These are phyloP conservation scores for Candida berthetii DNA, from an alignment of 805 yeast genomes.

Conservation along the genomic window DNA sequence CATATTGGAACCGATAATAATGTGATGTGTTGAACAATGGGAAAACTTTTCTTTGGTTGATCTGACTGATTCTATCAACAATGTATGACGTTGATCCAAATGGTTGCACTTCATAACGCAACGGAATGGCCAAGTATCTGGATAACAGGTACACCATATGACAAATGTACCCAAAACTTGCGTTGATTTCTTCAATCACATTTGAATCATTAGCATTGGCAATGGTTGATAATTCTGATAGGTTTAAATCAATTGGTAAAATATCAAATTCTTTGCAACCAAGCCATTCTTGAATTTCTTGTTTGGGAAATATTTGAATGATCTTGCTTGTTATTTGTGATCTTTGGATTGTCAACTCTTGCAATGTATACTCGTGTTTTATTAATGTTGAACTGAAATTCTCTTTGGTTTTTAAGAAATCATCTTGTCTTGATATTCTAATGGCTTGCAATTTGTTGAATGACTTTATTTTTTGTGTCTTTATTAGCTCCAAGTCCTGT, in stretches of 20 bases:
- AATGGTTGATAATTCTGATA: constrained; percentile 7
- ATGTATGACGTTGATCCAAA: constrained; percentile 35
- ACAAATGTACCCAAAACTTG: constrained; percentile 28
- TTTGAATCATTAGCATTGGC: constrained; percentile 9
- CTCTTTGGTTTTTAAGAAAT: constrained; percentile 5
- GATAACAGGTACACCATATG: constrained; percentile 26
- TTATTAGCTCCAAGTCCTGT: constrained; percentile 6
- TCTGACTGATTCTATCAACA: constrained; percentile 28
- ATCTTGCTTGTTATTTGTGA: constrained; percentile 16
- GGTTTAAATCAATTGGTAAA: constrained; percentile 11
- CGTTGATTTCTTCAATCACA: constrained; percentile 20
- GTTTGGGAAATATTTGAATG: constrained; percentile 25
- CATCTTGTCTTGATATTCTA: background rate
- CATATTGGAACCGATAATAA: constrained; percentile 32
- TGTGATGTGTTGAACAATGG: constrained; percentile 35
- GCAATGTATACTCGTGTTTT: constrained; percentile 8
- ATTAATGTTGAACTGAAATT: constrained; percentile 8
- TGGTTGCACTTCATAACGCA: constrained; percentile 31
- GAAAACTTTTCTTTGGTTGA: constrained; percentile 24
- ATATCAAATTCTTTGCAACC: constrained; percentile 19
- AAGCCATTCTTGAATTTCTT: constrained; percentile 14
- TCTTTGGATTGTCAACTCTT: constrained; percentile 11
- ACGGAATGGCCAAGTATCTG: constrained; percentile 25
- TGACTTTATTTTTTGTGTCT: constrained; percentile 4
- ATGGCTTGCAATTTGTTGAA: constrained; percentile 1